A percentile compares a stretch with the other conserved stretches of the same genome.
phyloP scores from a whole-genome alignment of 371 early-diverging fungal genomes.

The Syncephalastrum racemosum region DNA sequence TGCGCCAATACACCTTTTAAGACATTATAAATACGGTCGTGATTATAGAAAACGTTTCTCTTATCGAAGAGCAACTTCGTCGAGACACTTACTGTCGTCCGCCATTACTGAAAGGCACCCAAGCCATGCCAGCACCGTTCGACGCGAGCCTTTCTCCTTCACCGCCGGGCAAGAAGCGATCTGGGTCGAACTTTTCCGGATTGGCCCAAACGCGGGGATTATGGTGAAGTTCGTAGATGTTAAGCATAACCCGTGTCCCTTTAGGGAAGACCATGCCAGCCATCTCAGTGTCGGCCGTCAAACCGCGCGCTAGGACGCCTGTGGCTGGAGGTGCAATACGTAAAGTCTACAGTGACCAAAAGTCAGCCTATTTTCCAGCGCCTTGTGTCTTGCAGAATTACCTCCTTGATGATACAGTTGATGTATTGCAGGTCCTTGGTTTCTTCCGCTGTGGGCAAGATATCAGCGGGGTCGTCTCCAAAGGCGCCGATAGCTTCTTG shows the following conservation, averaged over 20 bases:
- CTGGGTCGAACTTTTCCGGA: slow-evolving; percentile 21
- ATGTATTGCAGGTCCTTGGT: slow-evolving; percentile 13
- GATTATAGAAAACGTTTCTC: no score
- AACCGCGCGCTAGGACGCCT: slow-evolving; percentile 2
- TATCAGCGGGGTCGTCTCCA: slow-evolving; percentile 12
- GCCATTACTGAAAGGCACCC: slow-evolving; percentile 21
- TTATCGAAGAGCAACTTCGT: no score
- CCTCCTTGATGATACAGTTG: slow-evolving; percentile 12
- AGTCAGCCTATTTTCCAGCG: neutral
- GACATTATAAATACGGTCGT: no score
- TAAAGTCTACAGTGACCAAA: slow-evolving; percentile 1
- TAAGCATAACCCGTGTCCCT: slow-evolving; percentile 9
- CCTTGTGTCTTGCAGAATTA: no score
- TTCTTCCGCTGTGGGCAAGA: slow-evolving; percentile 10
- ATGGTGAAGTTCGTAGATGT: slow-evolving; percentile 19
- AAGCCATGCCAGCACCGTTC: slow-evolving; percentile 3
- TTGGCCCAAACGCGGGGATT: slow-evolving; percentile 18
- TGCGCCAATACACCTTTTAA: slow-evolving; percentile 40
- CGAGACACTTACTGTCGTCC: slow-evolving; percentile 17
- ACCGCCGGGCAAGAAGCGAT: slow-evolving; percentile 22
- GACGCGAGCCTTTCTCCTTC: slow-evolving; percentile 11
- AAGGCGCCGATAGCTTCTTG: slow-evolving; percentile 17
- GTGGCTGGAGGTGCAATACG: slow-evolving; percentile 12
- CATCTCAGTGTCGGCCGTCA: slow-evolving; percentile 9
- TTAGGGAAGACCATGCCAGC: slow-evolving; percentile 14